phyloP scores from a whole-genome alignment of 441 rosid genomes.

The Croton setiger region DNA sequence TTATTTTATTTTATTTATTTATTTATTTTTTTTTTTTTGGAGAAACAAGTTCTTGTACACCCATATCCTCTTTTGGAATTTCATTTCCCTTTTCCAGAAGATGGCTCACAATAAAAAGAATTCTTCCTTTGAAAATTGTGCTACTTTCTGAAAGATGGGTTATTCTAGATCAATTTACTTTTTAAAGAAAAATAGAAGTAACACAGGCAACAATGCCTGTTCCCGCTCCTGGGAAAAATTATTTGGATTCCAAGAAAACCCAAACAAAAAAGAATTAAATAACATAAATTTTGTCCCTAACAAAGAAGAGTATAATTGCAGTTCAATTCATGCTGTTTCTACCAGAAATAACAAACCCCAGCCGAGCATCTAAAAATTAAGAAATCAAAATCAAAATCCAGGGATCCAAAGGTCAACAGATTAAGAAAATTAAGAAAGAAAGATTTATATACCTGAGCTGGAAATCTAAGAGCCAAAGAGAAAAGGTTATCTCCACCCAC shows the following conservation, averaged over 20 bases:
- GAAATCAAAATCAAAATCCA: neutral
- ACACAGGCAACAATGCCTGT: too few relatives aligned
- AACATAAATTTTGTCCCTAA: too few relatives aligned
- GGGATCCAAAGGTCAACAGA: neutral
- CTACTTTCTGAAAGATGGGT: neutral
- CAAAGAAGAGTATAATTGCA: slow-evolving; percentile 1
- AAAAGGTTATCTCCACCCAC: slow-evolving; percentile 64
- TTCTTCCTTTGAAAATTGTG: neutral
- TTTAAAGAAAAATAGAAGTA: neutral
- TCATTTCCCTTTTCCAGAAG: too few relatives aligned
- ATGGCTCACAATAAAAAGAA: too few relatives aligned
- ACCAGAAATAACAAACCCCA: neutral
- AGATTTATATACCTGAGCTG: neutral
- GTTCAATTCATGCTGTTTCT: neutral
- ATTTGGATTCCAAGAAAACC: too few relatives aligned
- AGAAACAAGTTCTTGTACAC: too few relatives aligned
- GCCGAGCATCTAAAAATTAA: neutral
- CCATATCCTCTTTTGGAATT: too few relatives aligned
- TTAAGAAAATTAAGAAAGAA: neutral
- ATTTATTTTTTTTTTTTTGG: too few relatives aligned
- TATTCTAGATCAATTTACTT: neutral
- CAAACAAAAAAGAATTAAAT: neutral
- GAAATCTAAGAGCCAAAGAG: slow-evolving; percentile 76
- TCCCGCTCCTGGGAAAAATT: neutral
- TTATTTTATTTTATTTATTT: too few relatives aligned